These are phyloP conservation scores for Auricularia auricula-judae DNA, from an alignment of 768 basidiomycete genomes.

Conservation along the genomic window DNA sequence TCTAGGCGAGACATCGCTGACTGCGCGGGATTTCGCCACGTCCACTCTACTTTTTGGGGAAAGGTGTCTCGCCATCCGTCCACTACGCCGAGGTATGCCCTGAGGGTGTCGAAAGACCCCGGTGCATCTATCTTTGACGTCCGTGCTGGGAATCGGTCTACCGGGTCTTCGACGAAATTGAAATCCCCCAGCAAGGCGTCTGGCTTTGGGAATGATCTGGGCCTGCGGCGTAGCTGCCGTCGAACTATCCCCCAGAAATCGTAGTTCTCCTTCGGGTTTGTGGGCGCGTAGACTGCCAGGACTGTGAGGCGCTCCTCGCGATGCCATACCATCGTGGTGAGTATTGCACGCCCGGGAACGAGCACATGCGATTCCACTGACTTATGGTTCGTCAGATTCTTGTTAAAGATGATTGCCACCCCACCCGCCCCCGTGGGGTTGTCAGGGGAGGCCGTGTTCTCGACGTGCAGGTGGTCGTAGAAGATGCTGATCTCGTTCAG, in stretches of 20 bases:
- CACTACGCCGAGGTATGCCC: neutral
- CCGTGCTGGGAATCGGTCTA: neutral
- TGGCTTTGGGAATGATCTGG: neutral
- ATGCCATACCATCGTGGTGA: neutral
- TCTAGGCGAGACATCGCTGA: neutral
- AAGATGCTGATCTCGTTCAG: too few relatives aligned
- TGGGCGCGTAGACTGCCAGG: neutral
- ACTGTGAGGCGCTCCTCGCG: neutral
- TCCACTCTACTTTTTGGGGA: neutral
- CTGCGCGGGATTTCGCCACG: neutral
- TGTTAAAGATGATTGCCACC: neutral
- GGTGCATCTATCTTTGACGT: neutral
- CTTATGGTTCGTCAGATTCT: neutral
- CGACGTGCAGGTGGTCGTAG: too few relatives aligned
- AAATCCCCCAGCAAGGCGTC: neutral
- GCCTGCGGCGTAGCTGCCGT: neutral
- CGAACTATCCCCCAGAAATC: neutral
- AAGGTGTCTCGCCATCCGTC: neutral
- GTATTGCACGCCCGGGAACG: neutral
- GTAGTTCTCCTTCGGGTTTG: neutral
- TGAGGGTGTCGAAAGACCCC: neutral
- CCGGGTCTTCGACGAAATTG: neutral
- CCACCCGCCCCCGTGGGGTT: neutral
- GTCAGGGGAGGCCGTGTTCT: too few relatives aligned
- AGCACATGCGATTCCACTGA: neutral